Conservation (phyloP, 2,329 filamentous ascomycete genomes). For the Talaromyces islandicus region DNA sequence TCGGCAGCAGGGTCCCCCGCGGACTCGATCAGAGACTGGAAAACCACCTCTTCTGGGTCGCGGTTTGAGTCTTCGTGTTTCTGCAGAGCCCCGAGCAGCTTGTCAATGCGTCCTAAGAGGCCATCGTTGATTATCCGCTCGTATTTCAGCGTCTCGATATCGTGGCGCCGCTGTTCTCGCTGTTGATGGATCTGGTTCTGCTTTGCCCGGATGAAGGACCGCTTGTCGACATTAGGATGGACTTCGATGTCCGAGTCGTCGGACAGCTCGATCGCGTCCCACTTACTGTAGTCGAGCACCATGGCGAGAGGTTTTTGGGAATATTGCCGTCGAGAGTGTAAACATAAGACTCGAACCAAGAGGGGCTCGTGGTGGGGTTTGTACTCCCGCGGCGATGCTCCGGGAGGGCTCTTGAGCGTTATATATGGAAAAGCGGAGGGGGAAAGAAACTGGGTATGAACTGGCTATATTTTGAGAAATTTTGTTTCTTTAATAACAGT, state of each 20-base stretch:
- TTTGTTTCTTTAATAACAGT: neutral
- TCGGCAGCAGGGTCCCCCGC: constrained; percentile 65
- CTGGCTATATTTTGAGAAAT: neutral
- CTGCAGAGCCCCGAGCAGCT: constrained; percentile 67
- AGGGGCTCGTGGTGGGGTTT: neutral
- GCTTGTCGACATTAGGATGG: constrained; percentile 97
- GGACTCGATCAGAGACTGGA: constrained; percentile 81
- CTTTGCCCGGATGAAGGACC: constrained; percentile 96
- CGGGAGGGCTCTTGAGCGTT: neutral
- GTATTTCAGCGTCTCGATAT: constrained; percentile 89
- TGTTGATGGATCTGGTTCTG: constrained; percentile 95
- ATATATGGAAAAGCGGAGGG: neutral
- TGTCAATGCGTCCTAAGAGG: constrained; percentile 75
- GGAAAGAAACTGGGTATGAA: neutral
- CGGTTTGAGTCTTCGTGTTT: constrained; percentile 62
- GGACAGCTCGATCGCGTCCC: constrained; percentile 85
- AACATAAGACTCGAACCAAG: neutral
- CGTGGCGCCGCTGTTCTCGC: constrained; percentile 73
- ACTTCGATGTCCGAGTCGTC: constrained; percentile 98
- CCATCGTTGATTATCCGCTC: constrained; percentile 87
- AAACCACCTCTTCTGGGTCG: constrained; percentile 74
- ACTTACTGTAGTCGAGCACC: constrained; percentile 60
- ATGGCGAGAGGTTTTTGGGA: constrained; percentile 24
- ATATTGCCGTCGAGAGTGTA: neutral
- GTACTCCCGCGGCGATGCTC: neutral